phyloP scores from a whole-genome alignment of 176 grass and related monocot species.

The Musa troglodytarum region DNA sequence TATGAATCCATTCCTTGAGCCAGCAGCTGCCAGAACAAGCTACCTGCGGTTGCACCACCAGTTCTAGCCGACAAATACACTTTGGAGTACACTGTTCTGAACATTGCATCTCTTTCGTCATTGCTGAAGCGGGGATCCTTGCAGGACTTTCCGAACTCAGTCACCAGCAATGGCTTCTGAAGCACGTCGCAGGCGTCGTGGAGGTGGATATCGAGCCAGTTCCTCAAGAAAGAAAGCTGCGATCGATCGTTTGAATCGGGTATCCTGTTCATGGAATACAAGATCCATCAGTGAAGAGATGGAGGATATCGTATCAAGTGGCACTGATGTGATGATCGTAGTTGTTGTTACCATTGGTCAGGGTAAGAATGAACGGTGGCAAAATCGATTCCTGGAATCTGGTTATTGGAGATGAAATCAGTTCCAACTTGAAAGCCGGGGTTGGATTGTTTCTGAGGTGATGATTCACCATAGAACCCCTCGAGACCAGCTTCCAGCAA shows the following conservation, averaged over 20 bases:
- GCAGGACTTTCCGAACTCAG: slow-evolving; percentile 75
- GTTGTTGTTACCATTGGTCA: slow-evolving; percentile 54
- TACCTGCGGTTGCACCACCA: slow-evolving; percentile 45
- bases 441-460: slow-evolving; percentile 22
- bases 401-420: slow-evolving; percentile 92
- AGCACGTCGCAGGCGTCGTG: slow-evolving; percentile 41
- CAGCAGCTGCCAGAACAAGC: slow-evolving; percentile 91
- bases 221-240: slow-evolving; percentile 53
- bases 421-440: slow-evolving; percentile 64
- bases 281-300: no score
- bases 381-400: slow-evolving; percentile 62
- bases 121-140: slow-evolving; percentile 59
- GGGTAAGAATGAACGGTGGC: slow-evolving; percentile 93
- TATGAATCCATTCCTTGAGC: slow-evolving; percentile 76
- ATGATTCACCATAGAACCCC: slow-evolving; percentile 68
- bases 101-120: slow-evolving; percentile 50
- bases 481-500: slow-evolving; percentile 87
- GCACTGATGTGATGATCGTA: no score
- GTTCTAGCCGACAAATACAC: slow-evolving; percentile 56
- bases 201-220: slow-evolving; percentile 73
- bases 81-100: slow-evolving; percentile 51
- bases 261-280: slow-evolving; percentile 30
- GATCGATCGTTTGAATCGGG: slow-evolving; percentile 26
- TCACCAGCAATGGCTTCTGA: slow-evolving; percentile 64
- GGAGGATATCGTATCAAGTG: no score